Percentiles rank a stretch among this genome's conserved stretches.
Conservation (phyloP, 2,329 filamentous ascomycete genomes). For the Zopfia rhizophila region DNA sequence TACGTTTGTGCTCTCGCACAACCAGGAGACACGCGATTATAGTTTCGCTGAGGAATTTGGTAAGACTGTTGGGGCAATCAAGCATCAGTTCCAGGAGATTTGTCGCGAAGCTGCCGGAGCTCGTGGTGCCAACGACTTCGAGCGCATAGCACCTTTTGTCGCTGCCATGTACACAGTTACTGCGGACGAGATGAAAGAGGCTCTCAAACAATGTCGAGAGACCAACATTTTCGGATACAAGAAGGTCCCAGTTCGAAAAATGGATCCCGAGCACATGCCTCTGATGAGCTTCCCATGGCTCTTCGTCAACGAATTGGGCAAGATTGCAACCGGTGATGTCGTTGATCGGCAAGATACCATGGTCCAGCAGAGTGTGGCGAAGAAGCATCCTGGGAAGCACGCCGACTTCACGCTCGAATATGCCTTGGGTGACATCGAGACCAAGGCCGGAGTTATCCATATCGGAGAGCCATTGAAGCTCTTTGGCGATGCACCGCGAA, state of each 20-base stretch:
- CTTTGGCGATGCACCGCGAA: constrained; percentile 31
- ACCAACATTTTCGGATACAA: constrained; percentile 52
- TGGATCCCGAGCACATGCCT: constrained; percentile 71
- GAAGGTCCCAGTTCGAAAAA: constrained; percentile 48
- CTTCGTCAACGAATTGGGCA: constrained; percentile 76
- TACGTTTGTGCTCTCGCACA: constrained; percentile 81
- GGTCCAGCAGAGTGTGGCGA: constrained; percentile 6
- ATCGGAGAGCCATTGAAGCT: constrained; percentile 50
- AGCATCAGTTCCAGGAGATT: constrained; percentile 72
- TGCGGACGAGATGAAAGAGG: constrained; percentile 72
- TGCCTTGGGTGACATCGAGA: constrained; percentile 37
- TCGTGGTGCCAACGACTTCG: constrained; percentile 55
- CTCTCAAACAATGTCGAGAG: constrained; percentile 62
- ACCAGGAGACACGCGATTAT: constrained; percentile 78
- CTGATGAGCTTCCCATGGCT: constrained; percentile 96
- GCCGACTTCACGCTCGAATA: background rate
- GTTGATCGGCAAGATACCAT: constrained; percentile 4
- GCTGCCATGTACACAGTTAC: constrained; percentile 91
- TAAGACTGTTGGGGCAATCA: constrained; percentile 71
- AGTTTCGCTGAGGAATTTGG: constrained; percentile 88
- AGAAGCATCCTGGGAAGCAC: constrained; percentile 21
- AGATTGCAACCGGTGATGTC: constrained; percentile 66
- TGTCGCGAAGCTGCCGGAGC: constrained; percentile 73
- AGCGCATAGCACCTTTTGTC: constrained; percentile 75
- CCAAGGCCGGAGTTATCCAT: constrained; percentile 43